These are phyloP conservation scores for Cyclotella cryptica DNA, from an alignment of 108 stramenopile genomes.

Conservation along the genomic window DNA sequence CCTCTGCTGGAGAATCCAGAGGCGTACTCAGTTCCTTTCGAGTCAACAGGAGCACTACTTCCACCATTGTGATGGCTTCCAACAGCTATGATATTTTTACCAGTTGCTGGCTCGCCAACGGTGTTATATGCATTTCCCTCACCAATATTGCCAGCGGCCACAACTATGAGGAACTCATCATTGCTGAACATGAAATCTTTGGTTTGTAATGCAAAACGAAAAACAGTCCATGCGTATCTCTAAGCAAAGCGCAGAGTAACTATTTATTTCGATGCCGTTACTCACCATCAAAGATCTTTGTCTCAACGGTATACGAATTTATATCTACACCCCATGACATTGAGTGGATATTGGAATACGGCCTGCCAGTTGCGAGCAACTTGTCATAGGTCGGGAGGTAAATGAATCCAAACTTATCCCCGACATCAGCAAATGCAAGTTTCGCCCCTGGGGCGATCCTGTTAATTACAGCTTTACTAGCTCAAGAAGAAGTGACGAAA, in stretches of 20 bases:
- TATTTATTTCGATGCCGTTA: too few species aligned
- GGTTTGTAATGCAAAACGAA: not conserved
- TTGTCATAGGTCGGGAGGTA: slow-evolving; percentile 33
- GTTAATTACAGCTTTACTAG: not conserved
- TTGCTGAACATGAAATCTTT: slow-evolving; percentile 46
- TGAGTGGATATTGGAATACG: slow-evolving; percentile 51
- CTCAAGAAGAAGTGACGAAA: too few species aligned
- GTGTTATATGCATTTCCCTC: slow-evolving; percentile 12
- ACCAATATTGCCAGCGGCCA: slow-evolving; percentile 13
- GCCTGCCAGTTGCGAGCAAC: slow-evolving; percentile 25
- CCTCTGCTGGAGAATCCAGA: slow-evolving; percentile 43
- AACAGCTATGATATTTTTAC: slow-evolving; percentile 51
- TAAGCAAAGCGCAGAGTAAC: too few species aligned
- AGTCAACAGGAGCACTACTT: not conserved
- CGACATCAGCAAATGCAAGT: slow-evolving; percentile 48
- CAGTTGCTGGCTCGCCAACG: slow-evolving; percentile 37
- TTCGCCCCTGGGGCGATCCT: slow-evolving; percentile 38
- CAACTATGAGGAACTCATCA: slow-evolving; percentile 46
- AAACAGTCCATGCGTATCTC: not conserved
- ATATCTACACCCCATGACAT: slow-evolving; percentile 50
- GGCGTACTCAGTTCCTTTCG: slow-evolving; percentile 31
- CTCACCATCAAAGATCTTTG: slow-evolving; percentile 39
- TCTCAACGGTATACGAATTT: slow-evolving; percentile 37
- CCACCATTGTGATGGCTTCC: slow-evolving; percentile 36
- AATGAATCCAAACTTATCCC: slow-evolving; percentile 26